Conservation (phyloP, 2,329 filamentous ascomycete species). For the Capronia epimyces region DNA sequence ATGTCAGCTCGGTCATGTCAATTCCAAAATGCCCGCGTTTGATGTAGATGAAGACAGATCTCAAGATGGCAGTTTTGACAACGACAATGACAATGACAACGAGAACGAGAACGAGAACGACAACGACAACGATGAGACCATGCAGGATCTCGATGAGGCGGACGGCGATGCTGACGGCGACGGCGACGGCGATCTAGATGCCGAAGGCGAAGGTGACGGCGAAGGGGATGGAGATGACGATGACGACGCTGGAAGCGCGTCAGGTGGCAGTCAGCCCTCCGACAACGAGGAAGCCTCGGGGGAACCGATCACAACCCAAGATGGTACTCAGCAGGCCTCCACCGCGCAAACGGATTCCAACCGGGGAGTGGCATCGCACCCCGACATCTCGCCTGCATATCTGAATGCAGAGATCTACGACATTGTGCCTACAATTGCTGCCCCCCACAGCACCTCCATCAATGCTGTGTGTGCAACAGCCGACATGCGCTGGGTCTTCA, state of each 20-base stretch:
- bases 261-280: slow-evolving; percentile 37
- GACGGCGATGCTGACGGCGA: slow-evolving; percentile 38
- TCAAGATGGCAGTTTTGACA: slow-evolving; percentile 25
- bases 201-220: slow-evolving; percentile 40
- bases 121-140: slow-evolving; percentile 44
- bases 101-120: slow-evolving; percentile 42
- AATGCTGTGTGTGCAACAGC: slow-evolving; percentile 88
- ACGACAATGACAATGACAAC: slow-evolving; percentile 44
- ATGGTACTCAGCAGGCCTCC: slow-evolving; percentile 33
- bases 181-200: slow-evolving; percentile 38
- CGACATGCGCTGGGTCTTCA: slow-evolving; percentile 92
- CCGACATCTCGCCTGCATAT: slow-evolving; percentile 68
- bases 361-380: slow-evolving; percentile 17
- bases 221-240: slow-evolving; percentile 47
- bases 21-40: slow-evolving; percentile 30
- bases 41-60: slow-evolving; percentile 38
- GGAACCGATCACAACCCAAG: slow-evolving; percentile 37
- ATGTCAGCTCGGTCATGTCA: neutral
- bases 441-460: slow-evolving; percentile 90
- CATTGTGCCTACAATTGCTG: slow-evolving; percentile 93
- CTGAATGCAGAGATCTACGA: slow-evolving; percentile 78
- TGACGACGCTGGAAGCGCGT: slow-evolving; percentile 41
- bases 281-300: slow-evolving; percentile 39
- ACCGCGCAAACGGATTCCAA: slow-evolving; percentile 28
- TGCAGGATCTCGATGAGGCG: slow-evolving; percentile 39